Percentiles rank a stretch among this genome's conserved stretches.
phyloP scores from a whole-genome alignment of 1,284 basidiomycete genomes.

The Schizophyllum amplum region DNA sequence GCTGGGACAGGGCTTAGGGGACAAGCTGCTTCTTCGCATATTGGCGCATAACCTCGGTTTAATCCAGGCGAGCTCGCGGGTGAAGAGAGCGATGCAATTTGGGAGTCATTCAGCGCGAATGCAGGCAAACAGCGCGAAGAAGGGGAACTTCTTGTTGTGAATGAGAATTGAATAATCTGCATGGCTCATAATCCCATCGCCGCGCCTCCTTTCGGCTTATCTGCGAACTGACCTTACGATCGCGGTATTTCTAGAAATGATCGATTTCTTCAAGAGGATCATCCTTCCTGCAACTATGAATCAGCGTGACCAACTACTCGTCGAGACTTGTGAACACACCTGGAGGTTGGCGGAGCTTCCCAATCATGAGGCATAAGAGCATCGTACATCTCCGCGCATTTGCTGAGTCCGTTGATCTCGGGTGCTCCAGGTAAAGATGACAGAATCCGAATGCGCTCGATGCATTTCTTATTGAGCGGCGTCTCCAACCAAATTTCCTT shows the following conservation, averaged over 20 bases:
- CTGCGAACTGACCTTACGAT: no score
- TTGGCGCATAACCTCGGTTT: slow-evolving; percentile 66
- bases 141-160: slow-evolving; percentile 33
- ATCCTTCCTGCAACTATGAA: no score
- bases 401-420: neutral
- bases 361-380: neutral
- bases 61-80: slow-evolving; percentile 57
- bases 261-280: no score
- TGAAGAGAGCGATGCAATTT: slow-evolving; percentile 97
- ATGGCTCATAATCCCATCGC: neutral
- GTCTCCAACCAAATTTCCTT: neutral
- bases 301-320: no score
- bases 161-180: neutral
- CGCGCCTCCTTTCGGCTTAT: no score
- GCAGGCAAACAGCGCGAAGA: slow-evolving; percentile 43
- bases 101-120: slow-evolving; percentile 90
- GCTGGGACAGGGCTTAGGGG: slow-evolving; percentile 63
- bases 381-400: neutral
- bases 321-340: no score
- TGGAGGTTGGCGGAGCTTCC: no score
- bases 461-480: no score
- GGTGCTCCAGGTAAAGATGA: no score
- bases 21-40: slow-evolving; percentile 79
- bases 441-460: no score
- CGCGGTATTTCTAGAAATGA: no score